Conservation (phyloP, 305 asterid genomes). For the Striga hermonthica region DNA sequence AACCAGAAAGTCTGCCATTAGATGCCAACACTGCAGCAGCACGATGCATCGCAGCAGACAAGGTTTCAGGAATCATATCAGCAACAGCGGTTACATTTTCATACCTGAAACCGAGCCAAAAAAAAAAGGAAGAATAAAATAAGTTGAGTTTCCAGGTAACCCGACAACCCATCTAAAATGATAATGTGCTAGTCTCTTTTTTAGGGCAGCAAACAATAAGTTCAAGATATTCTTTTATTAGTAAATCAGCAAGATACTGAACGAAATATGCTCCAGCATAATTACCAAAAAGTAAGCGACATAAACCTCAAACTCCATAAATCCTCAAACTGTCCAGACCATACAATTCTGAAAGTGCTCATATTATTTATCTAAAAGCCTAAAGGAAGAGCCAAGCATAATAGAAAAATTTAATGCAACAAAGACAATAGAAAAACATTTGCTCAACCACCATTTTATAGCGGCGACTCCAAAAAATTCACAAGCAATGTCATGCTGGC, state of each 20-base stretch:
- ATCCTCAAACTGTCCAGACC: not conserved
- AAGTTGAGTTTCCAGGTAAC: conserved; percentile 2
- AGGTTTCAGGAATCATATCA: conserved; percentile 68
- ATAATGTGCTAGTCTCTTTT: not conserved
- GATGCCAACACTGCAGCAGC: conserved; percentile 52
- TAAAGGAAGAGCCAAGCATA: conserved; percentile 6
- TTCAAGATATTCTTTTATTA: not conserved
- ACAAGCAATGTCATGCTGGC: not conserved
- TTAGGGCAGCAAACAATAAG: not conserved
- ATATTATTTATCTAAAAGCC: conserved; percentile 11
- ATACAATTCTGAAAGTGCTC: not conserved
- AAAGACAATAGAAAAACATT: conserved; percentile 17
- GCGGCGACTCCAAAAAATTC: conserved; percentile 3
- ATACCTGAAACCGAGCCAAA: conserved; percentile 48
- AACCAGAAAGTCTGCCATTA: conserved; percentile 60
- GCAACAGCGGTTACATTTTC: conserved; percentile 66
- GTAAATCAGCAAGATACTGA: not conserved
- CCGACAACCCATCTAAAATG: conserved; percentile 12
- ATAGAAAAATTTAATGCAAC: not conserved
- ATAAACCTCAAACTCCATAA: not conserved
- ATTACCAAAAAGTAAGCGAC: not conserved
- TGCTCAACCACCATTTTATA: conserved; percentile 2
- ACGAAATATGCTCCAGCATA: conserved; percentile 4
- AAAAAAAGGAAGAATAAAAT: conserved; percentile 5
- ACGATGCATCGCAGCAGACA: conserved; percentile 64